Percentiles rank a stretch among this genome's conserved stretches.
Conservation (phyloP, 805 yeast species). For the Hanseniaspora valbyensis region DNA sequence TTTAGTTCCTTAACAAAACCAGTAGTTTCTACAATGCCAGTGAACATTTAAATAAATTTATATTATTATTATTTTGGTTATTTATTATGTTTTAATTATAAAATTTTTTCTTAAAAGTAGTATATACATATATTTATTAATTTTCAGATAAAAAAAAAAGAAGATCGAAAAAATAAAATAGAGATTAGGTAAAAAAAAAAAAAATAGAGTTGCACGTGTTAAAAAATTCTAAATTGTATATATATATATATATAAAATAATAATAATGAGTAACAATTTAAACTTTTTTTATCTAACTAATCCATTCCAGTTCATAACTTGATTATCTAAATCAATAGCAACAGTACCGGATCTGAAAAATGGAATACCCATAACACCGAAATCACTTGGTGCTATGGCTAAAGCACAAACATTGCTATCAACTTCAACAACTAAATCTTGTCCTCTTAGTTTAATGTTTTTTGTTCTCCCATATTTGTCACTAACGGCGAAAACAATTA, state of each 20-base stretch:
- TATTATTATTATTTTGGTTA: too few relatives aligned
- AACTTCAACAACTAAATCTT: slow-evolving; percentile 18
- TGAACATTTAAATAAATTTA: slow-evolving; percentile 58
- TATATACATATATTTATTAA: too few relatives aligned
- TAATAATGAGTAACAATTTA: too few relatives aligned
- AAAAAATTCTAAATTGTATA: too few relatives aligned
- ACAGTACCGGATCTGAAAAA: slow-evolving; percentile 54
- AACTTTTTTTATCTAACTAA: slow-evolving; percentile 1
- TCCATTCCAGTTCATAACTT: slow-evolving; percentile 1
- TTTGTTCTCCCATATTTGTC: not conserved
- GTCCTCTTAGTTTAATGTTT: slow-evolving; percentile 3
- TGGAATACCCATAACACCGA: slow-evolving; percentile 50
- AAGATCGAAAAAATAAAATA: too few relatives aligned
- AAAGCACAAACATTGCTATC: slow-evolving; percentile 22
- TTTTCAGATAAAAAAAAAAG: too few relatives aligned
- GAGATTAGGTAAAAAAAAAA: too few relatives aligned
- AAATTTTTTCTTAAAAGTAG: too few relatives aligned
- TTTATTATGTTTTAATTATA: too few relatives aligned
- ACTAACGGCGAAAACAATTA: not conserved
- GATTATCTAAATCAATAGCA: slow-evolving; percentile 48
- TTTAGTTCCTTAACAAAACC: slow-evolving; percentile 37
- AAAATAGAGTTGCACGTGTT: too few relatives aligned
- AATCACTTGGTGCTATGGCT: slow-evolving; percentile 24
- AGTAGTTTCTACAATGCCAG: slow-evolving; percentile 70
- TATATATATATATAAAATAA: too few relatives aligned